Conservation (phyloP, 352 stramenopile species). For the Phytophthora tentaculata region DNA sequence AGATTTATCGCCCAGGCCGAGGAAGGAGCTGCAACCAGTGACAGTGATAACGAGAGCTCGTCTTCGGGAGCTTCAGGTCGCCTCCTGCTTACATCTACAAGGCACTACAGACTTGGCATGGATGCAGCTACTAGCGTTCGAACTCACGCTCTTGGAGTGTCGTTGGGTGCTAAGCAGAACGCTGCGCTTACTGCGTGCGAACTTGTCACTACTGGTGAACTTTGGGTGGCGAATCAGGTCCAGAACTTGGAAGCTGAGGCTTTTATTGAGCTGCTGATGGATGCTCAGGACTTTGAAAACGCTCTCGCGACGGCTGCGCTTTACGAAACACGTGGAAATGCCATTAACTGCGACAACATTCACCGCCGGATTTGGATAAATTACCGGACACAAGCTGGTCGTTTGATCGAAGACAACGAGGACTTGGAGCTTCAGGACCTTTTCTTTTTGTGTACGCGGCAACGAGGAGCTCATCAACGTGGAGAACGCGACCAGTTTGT, state of each 20-base stretch:
- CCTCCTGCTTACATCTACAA: constrained; percentile 17
- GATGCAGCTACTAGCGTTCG: neutral
- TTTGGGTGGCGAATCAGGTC: constrained; percentile 30
- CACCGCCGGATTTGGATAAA: constrained; percentile 58
- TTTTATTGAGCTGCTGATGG: constrained; percentile 54
- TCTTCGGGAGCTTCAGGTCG: constrained; percentile 1
- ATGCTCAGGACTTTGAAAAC: constrained; percentile 42
- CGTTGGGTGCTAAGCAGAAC: constrained; percentile 1
- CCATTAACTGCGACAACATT: constrained; percentile 48
- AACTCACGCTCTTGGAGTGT: constrained; percentile 14
- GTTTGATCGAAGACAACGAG: neutral
- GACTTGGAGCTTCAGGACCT: constrained; percentile 9
- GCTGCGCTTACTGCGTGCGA: constrained; percentile 21
- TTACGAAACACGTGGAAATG: constrained; percentile 11
- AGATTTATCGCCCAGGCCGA: constrained; percentile 20
- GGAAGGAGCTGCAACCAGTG: constrained; percentile 12
- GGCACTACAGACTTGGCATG: constrained; percentile 17
- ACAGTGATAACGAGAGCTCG: constrained; percentile 25
- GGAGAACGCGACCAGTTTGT: constrained; percentile 36
- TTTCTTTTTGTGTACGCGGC: constrained; percentile 26
- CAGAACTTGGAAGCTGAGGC: constrained; percentile 18
- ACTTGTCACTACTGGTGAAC: constrained; percentile 17
- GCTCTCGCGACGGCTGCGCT: constrained; percentile 39
- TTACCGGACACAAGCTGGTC: constrained; percentile 37
- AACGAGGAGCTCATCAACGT: constrained; percentile 17